Percentiles rank a stretch among this genome's conserved stretches.
These are phyloP conservation scores for Calonectria montana DNA, from an alignment of 2,329 filamentous ascomycete species.

Conservation along the genomic window DNA sequence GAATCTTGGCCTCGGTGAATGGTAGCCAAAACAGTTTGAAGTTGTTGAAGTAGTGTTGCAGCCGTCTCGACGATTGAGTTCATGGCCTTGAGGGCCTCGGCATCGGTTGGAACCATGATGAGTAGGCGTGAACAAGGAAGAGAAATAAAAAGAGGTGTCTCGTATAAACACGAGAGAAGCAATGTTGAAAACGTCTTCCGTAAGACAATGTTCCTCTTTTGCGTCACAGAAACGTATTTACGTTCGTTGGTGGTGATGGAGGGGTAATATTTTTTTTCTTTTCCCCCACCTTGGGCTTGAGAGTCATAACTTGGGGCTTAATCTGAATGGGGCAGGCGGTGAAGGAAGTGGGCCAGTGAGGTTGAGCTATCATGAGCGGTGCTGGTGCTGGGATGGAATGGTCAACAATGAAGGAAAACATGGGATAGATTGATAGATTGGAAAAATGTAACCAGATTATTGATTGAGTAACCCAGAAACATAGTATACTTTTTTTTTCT, in stretches of 20 bases:
- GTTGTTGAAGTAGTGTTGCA: slow-evolving; percentile 52
- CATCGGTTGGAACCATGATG: slow-evolving; percentile 39
- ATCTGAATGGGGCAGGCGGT: slow-evolving; percentile 35
- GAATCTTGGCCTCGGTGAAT: slow-evolving; percentile 47
- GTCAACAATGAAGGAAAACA: no score
- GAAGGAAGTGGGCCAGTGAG: background rate
- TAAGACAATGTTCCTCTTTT: slow-evolving; percentile 17
- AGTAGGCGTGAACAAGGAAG: background rate
- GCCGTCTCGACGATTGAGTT: slow-evolving; percentile 53
- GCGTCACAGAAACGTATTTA: slow-evolving; percentile 3
- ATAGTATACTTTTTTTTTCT: no score
- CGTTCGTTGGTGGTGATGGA: slow-evolving; percentile 41
- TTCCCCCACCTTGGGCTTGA: slow-evolving; percentile 14
- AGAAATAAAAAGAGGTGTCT: background rate
- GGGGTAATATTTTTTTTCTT: slow-evolving; percentile 35
- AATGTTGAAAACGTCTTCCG: background rate
- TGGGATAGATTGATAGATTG: no score
- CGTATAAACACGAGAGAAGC: background rate
- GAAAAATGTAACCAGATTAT: no score
- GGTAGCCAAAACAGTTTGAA: slow-evolving; percentile 55
- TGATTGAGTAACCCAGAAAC: no score
- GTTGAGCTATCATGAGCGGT: background rate
- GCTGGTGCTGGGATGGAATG: no score
- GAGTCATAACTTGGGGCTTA: background rate
- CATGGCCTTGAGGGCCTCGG: slow-evolving; percentile 51